Base-by-base conservation (phyloP, 2,329 filamentous ascomycete genomes). In the Stagonosporopsis tanaceti region DNA sequence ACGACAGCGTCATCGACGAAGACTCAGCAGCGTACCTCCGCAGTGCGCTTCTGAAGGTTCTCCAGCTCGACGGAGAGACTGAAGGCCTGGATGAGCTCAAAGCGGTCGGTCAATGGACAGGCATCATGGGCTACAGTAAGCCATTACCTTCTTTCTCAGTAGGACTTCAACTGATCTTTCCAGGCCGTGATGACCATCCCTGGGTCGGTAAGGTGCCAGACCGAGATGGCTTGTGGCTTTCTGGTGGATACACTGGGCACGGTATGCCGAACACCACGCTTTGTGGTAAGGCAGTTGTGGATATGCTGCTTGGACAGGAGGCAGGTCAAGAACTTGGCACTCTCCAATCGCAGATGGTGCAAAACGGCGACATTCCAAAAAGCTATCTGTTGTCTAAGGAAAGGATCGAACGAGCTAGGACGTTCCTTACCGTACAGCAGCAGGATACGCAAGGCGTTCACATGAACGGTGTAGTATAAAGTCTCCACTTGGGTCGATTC, bases 251-350 rank as follows among this genome's bases (percentile, higher is more conserved):
- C 67, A 89, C 88, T 5, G 89, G 81, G 0, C 90, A 93, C 73
- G 91, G 91, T 0, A 92, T 93, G 89, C 89, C 90, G 20, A 87
- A 88, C 65, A 86, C 89, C 15, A 87, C 87, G 60, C 77, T 91
- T 38, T 87, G 85, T 64, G 90, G 84, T 2, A 84, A 87, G 57
- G 86, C 86, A 1, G 84, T 86, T 12, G 88, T 85, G 9, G 77
- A 84, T 44, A 83, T 89, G 80, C 84, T 91, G 50, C 65, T 82
- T 53, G 79, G 78, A 1, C 72, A 72, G 22, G 67, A 67, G 12
- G 73, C 70, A 0, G 75, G 74, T n/a, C 72, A 74, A 5, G 76
- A 76, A 9, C 24, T 73, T 25, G 35, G 30, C 2, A 47, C 53
- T 2, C 42, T 75, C n/a, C 67, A 74, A 32, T 57, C 69, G 39